Conservation (phyloP, 495 filamentous ascomycete species). For the Aspergillus sparsus region DNA sequence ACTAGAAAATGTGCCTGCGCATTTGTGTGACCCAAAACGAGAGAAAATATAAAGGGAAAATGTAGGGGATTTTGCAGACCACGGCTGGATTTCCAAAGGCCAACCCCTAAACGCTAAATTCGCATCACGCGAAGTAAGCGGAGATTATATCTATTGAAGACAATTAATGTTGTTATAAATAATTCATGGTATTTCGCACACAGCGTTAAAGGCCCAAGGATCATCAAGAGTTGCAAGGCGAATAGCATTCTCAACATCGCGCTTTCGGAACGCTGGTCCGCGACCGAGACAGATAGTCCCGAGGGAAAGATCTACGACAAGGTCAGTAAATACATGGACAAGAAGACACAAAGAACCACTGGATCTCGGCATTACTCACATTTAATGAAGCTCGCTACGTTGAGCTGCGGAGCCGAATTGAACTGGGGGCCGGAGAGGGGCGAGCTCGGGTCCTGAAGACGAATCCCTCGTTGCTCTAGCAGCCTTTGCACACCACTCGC, state of each 20-base stretch:
- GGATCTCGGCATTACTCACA: conserved; percentile 25
- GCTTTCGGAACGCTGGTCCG: conserved; percentile 33
- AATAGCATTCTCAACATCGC: conserved; percentile 32
- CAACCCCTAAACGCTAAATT: too few relatives aligned
- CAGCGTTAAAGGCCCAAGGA: conserved; percentile 25
- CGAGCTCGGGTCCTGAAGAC: conserved; percentile 18
- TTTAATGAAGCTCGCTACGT: conserved; percentile 28
- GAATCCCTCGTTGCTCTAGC: conserved; percentile 26
- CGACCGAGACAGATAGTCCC: conserved; percentile 32
- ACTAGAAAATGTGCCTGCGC: conserved; percentile 22
- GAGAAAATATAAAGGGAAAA: conserved; percentile 10
- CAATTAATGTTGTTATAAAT: conserved; percentile 21
- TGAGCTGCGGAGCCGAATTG: conserved; percentile 20
- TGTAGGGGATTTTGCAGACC: conserved; percentile 4
- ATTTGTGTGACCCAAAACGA: conserved; percentile 21
- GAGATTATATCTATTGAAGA: conserved; percentile 21
- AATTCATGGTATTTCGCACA: conserved; percentile 21
- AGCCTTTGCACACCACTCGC: conserved; percentile 33
- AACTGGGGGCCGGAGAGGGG: conserved; percentile 17
- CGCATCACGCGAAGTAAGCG: conserved; percentile 21
- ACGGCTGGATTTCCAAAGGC: too few relatives aligned
- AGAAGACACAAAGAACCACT: conserved; percentile 15
- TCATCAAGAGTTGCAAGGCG: conserved; percentile 25
- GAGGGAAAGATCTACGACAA: conserved; percentile 23
- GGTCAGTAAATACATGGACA: conserved; percentile 23